Base-by-base conservation (phyloP, 1,139 yeast species). In the Yamadazyma diddensiae region DNA sequence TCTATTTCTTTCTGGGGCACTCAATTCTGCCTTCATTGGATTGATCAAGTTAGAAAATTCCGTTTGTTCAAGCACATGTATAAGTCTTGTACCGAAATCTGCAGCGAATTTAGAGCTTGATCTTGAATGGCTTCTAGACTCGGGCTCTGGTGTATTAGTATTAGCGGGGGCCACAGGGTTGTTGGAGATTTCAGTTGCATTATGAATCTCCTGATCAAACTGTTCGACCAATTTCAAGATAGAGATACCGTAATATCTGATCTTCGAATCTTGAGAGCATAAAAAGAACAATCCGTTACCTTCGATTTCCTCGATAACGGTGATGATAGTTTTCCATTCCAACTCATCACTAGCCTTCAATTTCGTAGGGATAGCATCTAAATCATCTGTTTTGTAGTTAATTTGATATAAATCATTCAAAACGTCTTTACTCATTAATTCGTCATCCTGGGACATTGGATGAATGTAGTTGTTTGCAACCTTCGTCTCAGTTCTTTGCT, bases 241-340 rank as follows among this genome's bases (percentile, higher is more conserved):
- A 12, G 81, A 72, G 4, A 90, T 68, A 1, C 95, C 97, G 36
- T 79, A 62, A 39, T 78, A 79, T 34, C 98, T 69, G 10, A 86
- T 73, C 24, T 74, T 70, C 21, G 85, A 72, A 47, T 88, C 96
- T 49, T 87, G 95, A 2, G 95, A 85, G 50, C 96, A 87, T 19
- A 94, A 64, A 52, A 94, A 92, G 53, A 86, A 92, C 24, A 94
- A 60, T 0, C 97, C 99, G 52, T 90, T 87, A 0, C 98, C 97
- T 59, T 94, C 98, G 6, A 90, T 84, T 44, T 90, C 97, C 55
- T 92, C 97, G 31, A 90, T 81, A 0, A 84, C 81, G 0, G 95
- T 82, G 45, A 86, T 79, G 25, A 86, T 78, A 23, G 78, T 79
- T 46, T 84, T 84, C 73, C 90, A 70, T 48, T 84, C 94, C 28